Percentiles rank a stretch among this genome's conserved stretches.
phyloP scores from a whole-genome alignment of 768 basidiomycete genomes.

The Russula olivacea region DNA sequence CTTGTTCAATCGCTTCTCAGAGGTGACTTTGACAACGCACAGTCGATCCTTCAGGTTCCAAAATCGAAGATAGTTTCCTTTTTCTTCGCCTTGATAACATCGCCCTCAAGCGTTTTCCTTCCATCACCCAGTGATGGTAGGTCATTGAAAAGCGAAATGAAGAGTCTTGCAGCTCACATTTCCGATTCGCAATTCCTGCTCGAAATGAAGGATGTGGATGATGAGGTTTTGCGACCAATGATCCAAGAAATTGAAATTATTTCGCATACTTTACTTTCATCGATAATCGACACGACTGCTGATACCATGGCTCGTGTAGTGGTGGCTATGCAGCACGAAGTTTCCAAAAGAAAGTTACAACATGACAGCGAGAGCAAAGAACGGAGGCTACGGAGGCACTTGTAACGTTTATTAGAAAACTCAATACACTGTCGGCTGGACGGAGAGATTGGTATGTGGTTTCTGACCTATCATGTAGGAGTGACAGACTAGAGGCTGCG shows the following conservation, averaged over 20 bases:
- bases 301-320: conserved; percentile 1
- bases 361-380: conserved; percentile 1
- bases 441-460: conserved; percentile 6
- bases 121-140: not conserved
- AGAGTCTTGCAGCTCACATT: not conserved
- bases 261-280: conserved; percentile 3
- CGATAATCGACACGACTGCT: conserved; percentile 6
- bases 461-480: not conserved
- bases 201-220: not conserved
- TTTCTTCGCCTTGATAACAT: rapidly evolving
- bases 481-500: not conserved
- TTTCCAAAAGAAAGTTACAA: not conserved
- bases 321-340: conserved; percentile 9
- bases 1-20: not conserved
- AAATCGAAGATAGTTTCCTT: not conserved
- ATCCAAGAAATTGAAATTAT: not conserved
- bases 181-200: conserved; percentile 16
- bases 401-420: conserved; percentile 3
- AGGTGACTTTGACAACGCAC: not conserved
- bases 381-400: not conserved
- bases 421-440: conserved; percentile 3
- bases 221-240: conserved; percentile 2
- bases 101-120: not conserved
- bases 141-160: conserved; percentile 6
- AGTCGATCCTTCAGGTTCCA: not conserved